Conservation (phyloP, 139 green algal species). For the Chlamydomonas incerta region DNA sequence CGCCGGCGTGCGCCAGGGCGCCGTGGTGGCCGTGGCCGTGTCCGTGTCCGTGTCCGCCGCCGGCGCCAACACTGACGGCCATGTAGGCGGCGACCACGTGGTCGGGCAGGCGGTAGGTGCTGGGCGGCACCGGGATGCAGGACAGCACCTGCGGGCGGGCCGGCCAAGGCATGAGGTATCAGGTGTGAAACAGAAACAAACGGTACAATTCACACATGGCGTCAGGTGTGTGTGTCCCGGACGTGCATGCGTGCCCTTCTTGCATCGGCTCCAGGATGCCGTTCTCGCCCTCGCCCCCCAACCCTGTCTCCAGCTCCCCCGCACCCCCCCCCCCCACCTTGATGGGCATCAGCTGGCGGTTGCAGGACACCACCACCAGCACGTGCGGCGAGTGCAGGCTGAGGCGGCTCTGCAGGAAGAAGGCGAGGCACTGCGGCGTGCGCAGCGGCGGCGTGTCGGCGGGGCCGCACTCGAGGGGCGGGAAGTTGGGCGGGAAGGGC, state of each 20-base stretch:
- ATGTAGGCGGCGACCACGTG: constrained; percentile 25
- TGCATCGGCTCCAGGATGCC: no score
- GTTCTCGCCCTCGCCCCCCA: no score
- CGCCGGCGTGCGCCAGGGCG: not conserved
- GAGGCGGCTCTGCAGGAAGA: constrained; percentile 24
- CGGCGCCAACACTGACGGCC: not conserved
- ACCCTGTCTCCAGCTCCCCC: no score
- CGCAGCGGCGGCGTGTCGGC: constrained; percentile 23
- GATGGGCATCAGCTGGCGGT: constrained; percentile 41
- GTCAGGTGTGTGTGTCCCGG: no score
- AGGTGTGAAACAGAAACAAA: no score
- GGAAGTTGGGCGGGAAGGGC: constrained; percentile 41
- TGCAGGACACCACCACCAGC: constrained; percentile 22
- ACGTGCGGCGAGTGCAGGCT: constrained; percentile 14
- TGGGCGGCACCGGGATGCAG: constrained; percentile 24
- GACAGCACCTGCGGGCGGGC: constrained; percentile 13
- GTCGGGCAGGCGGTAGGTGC: constrained; percentile 19
- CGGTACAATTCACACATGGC: no score
- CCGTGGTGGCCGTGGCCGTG: not conserved
- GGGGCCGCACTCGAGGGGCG: constrained; percentile 29
- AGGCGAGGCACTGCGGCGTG: constrained; percentile 30
- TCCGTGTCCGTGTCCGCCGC: not conserved
- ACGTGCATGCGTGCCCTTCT: no score
- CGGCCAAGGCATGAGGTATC: no score
- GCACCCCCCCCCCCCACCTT: not conserved